These are phyloP conservation scores for Purpureocillium lavendulum DNA, from an alignment of 2,329 filamentous ascomycete genomes.

Conservation along the genomic window DNA sequence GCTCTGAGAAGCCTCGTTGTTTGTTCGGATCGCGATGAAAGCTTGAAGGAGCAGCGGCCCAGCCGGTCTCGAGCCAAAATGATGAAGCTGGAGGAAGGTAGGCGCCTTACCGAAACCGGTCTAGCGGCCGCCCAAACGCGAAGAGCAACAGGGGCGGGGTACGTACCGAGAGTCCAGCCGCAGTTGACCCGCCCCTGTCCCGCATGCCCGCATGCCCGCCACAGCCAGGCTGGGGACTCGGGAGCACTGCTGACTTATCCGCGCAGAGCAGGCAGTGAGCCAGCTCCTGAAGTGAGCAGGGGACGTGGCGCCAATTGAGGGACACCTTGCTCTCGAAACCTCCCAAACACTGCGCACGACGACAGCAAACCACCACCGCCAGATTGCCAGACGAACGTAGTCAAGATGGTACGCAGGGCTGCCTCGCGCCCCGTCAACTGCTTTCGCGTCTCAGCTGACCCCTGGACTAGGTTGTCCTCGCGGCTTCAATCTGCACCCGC, in stretches of 20 bases:
- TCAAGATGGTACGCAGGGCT: constrained; percentile 29
- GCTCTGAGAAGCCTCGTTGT: too few relatives aligned
- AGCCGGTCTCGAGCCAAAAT: too few relatives aligned
- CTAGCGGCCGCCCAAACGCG: background rate
- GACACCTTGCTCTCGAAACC: constrained; percentile 3
- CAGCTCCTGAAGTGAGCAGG: background rate
- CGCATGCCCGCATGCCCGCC: too few relatives aligned
- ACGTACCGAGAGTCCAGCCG: background rate
- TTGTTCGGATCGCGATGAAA: background rate
- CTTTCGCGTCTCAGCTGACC: constrained; percentile 1
- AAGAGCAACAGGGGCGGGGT: too few relatives aligned
- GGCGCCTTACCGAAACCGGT: background rate
- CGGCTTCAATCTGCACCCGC: constrained; percentile 96
- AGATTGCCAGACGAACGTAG: constrained; percentile 10
- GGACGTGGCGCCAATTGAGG: constrained; percentile 2
- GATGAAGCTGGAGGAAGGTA: background rate
- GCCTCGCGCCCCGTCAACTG: background rate
- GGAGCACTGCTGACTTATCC: constrained; percentile 1
- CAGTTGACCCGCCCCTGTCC: constrained; percentile 1
- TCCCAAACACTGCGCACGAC: too few relatives aligned
- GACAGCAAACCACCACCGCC: too few relatives aligned
- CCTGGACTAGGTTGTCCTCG: constrained; percentile 75
- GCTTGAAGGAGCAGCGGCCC: background rate
- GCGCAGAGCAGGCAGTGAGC: background rate
- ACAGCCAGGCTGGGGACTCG: too few relatives aligned